Evolutionary conservation across 345 rosid genomes (phyloP), one percentile per base, ranked within the genome.

Genomic region (Eutrema heterophyllum): DNA sequence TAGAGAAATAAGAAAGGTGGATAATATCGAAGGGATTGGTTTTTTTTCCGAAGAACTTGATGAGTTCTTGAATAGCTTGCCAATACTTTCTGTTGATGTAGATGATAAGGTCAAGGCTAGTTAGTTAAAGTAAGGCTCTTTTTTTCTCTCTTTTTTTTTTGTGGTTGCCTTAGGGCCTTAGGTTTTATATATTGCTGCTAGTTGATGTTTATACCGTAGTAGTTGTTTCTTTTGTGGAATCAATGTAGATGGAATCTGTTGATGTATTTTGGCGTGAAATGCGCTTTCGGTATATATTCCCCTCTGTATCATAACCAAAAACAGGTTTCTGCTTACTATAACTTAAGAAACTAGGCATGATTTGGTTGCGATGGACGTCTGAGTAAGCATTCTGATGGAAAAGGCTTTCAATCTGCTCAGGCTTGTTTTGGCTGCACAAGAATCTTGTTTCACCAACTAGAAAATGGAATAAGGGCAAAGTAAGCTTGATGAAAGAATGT

Each of bases 31-130:
- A 80, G 91, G 91, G 48, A 80, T 78, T 51, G 81, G 57, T 8
- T 50, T 87, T 92, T 72, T 91, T 74, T 87, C 85, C 35, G 88
- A 90, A 71, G 96, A 96, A 53, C 96, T 92, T 77, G 96, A 92
- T 63, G 93, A 87, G 80, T 90, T 88, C 70, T 81, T 92, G 63
- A 88, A 86, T 73, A 88, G 85, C 79, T 67, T 90, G 84, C 89
- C 88, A 0, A 86, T 90, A 71, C 89, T 90, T 35, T 84, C 81
- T 6, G 90, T 78, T 53, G 92, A 84, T 63, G 86, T 69, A 26
- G 86, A 84, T 78, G 87, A 84, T 52, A 84, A 87, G 75, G 88
- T 85, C 61, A 85, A 91, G 83, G 85, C 87, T 87, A 44, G 50
- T 77, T 76, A 71, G 83, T 84, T 56, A 82, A 76, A 73, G 77